Percentiles rank a stretch among this genome's conserved stretches.
Evolutionary conservation across 129 eudicot genomes (phyloP).

Genomic region (Helichrysum umbraculigerum): DNA sequence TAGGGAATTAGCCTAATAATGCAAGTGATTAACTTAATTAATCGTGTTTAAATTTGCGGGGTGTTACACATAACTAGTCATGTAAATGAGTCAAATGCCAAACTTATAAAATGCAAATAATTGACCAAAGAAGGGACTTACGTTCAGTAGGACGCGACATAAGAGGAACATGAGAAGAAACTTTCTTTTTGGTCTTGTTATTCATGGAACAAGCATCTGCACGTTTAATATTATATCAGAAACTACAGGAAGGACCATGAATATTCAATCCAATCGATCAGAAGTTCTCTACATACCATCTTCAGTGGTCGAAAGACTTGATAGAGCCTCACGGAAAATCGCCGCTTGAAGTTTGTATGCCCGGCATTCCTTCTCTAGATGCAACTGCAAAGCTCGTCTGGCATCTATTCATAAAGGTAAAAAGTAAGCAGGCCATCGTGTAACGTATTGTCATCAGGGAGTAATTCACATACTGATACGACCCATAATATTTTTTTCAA

Average conservation of each 20-base stretch:
- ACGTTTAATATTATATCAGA: constrained; percentile 32
- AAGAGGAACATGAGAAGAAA: constrained; percentile 60
- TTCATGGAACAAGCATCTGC: constrained; percentile 45
- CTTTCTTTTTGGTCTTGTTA: constrained; percentile 52
- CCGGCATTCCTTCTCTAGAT: constrained; percentile 68
- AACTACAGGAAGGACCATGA: not conserved
- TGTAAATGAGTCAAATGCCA: not conserved
- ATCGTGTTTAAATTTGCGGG: too few relatives aligned
- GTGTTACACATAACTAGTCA: constrained; percentile 1
- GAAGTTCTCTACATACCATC: constrained; percentile 35
- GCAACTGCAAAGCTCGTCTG: constrained; percentile 59
- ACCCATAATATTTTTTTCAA: too few relatives aligned
- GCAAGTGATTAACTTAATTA: too few relatives aligned
- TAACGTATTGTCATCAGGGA: too few relatives aligned
- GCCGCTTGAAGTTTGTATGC: constrained; percentile 70
- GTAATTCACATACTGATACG: too few relatives aligned
- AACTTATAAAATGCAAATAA: constrained; percentile 1
- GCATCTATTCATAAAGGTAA: constrained; percentile 46
- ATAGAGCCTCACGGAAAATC: constrained; percentile 71
- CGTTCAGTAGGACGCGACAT: constrained; percentile 86
- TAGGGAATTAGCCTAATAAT: too few relatives aligned
- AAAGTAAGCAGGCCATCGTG: not conserved
- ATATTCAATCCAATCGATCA: not conserved
- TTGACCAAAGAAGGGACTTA: constrained; percentile 35
- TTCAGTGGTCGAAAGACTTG: constrained; percentile 41